phyloP scores from a whole-genome alignment of 2,329 filamentous ascomycete species.

The Aspergillus thermomutatus region DNA sequence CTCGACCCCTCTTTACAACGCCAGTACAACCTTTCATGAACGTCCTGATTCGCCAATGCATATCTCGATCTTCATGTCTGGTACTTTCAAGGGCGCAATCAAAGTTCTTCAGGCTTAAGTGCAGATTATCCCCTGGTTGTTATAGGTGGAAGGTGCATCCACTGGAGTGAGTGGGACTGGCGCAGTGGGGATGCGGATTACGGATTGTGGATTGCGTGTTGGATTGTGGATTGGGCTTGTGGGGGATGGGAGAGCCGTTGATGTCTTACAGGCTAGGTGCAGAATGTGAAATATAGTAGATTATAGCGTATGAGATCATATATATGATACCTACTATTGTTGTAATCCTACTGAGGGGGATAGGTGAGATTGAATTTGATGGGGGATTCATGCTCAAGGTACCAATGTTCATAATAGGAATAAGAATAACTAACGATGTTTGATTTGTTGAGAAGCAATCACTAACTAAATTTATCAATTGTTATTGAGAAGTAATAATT shows the following conservation, averaged over 20 bases:
- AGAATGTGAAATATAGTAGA: not conserved
- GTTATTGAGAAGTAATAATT: not conserved
- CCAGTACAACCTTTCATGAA: not conserved
- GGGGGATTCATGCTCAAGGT: not conserved
- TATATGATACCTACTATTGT: too few relatives aligned
- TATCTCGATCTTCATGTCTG: not conserved
- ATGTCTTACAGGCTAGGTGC: not conserved
- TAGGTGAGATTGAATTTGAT: not conserved
- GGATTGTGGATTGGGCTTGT: too few relatives aligned
- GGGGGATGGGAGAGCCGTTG: too few relatives aligned
- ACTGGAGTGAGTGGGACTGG: too few relatives aligned
- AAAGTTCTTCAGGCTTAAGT: not conserved
- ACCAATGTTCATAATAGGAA: too few relatives aligned
- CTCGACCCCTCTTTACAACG: not conserved
- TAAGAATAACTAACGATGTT: not conserved
- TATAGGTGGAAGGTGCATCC: not conserved
- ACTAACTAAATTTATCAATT: not conserved
- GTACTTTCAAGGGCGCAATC: not conserved
- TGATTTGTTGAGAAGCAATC: not conserved
- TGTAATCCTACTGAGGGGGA: too few relatives aligned
- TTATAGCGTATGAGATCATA: too few relatives aligned
- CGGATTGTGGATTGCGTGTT: not conserved
- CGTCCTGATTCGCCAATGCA: not conserved
- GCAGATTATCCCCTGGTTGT: not conserved
- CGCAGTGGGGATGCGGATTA: not conserved